Evolutionary conservation across 1,284 basidiomycete species (phyloP), one percentile per base, ranked within the genome.

Genomic region (Cystobasidium sp.): DNA sequence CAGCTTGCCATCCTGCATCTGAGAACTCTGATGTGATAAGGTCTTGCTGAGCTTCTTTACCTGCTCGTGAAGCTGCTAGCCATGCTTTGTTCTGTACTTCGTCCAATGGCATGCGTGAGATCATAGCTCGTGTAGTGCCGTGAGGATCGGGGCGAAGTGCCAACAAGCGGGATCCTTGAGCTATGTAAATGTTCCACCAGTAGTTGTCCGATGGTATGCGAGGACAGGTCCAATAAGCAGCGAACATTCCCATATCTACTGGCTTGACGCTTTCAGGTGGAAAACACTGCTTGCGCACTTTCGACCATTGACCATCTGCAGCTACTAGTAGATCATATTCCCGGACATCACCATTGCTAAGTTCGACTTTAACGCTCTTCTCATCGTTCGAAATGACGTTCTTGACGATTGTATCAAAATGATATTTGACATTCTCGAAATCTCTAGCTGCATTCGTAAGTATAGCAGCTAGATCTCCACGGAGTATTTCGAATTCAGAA

Each of bases 301-400:
- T 53, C 22, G 71, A 74, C 71, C 71, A 74, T 59, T 74, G 71
- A 12, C 78, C 78, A 63, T 79, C 78, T 14, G 76, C 75, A 1
- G 52, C 71, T 18, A 76, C 59, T 16, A 78, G 70, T n/a, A 76
- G 22, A 73, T 76, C 78, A 62, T 62, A 78, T 12, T 52, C 47
- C 43, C 77, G 18, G 1, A 55, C 24, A 24, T 56, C 47, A 31
- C 71, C 71, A 74, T 67, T 59, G 43, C 44, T 65, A 24, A 74
- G 46, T 58, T 74, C 52, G 6, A 74, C 71, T 20, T 59, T 67
- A 20, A 74, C 63, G n/a, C 52, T 24, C 43, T 67, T 44, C 44
- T 74, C 65, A 22, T 37, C 51, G 47, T 74, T 74, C 37, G 46
- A 43, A 10, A 74, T n/a, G 41, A 74, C 71, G 68, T 66, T 46